phyloP scores from a whole-genome alignment of 768 basidiomycete species.

The Suillus fuscotomentosus region DNA sequence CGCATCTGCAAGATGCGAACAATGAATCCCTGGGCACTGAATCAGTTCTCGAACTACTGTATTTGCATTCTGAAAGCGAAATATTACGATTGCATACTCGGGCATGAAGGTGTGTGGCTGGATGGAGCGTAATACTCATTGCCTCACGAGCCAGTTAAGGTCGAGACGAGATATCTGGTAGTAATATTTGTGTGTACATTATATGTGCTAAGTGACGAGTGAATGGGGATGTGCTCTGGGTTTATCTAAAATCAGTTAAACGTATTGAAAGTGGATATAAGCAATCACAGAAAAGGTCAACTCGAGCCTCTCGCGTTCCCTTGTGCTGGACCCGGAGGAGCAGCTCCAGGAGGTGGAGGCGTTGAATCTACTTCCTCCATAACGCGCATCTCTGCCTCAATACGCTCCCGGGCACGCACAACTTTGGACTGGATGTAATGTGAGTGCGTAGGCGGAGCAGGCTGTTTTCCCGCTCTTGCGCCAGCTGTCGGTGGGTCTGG shows the following conservation, averaged over 20 bases:
- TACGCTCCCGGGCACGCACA: constrained; percentile 89
- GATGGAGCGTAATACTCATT: too few species aligned
- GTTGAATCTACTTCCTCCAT: constrained; percentile 18
- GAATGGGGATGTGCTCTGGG: constrained; percentile 24
- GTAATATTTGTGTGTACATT: too few species aligned
- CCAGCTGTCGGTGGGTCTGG: constrained; percentile 43
- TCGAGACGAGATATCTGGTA: too few species aligned
- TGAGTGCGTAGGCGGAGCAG: constrained; percentile 54
- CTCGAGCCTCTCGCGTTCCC: constrained; percentile 19
- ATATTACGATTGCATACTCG: too few species aligned
- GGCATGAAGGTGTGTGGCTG: too few species aligned
- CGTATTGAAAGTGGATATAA: constrained; percentile 16
- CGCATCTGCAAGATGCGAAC: too few species aligned
- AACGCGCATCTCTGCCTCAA: constrained; percentile 77
- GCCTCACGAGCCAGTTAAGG: too few species aligned
- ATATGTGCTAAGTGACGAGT: constrained; percentile 9
- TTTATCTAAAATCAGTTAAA: constrained; percentile 18
- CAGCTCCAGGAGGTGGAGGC: constrained; percentile 17
- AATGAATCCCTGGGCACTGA: too few species aligned
- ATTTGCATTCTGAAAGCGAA: too few species aligned
- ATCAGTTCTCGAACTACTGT: too few species aligned
- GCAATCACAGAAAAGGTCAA: constrained; percentile 17
- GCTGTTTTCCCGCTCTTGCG: constrained; percentile 39
- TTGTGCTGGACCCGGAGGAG: constrained; percentile 14
- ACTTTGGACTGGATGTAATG: constrained; percentile 98